These are phyloP conservation scores for Eimeria maxima DNA, from an alignment of 169 alveolate species.

Conservation along the genomic window DNA sequence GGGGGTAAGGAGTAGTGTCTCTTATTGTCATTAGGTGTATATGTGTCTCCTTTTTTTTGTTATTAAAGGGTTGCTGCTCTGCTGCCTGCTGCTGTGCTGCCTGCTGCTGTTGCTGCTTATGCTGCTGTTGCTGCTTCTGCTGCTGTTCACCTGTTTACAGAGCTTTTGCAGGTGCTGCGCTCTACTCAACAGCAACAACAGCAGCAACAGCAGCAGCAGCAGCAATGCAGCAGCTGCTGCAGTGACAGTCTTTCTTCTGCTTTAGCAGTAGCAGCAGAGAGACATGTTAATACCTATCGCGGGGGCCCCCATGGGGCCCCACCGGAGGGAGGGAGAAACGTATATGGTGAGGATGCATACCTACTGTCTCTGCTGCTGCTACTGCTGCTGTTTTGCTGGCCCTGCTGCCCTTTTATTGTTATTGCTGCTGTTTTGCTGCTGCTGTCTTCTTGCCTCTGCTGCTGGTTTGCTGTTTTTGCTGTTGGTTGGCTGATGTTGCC, in stretches of 20 bases:
- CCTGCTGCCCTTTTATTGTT: neutral
- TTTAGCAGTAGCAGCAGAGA: conserved; percentile 22
- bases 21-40: neutral
- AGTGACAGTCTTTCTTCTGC: neutral
- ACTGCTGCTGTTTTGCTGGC: neutral
- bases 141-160: neutral
- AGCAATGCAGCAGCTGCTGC: neutral
- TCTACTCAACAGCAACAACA: neutral
- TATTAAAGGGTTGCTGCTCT: neutral
- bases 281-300: neutral
- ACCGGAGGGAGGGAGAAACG: neutral
- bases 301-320: neutral
- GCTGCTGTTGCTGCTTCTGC: neutral
- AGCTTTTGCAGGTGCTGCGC: conserved; percentile 29
- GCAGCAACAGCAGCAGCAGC: neutral
- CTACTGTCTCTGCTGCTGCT: neutral
- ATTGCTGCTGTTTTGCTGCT: neutral
- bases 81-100: neutral
- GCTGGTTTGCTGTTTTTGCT: no score
- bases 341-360: neutral
- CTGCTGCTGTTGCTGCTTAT: neutral
- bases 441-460: neutral
- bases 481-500: neutral
- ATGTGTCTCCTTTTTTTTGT: neutral
- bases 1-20: neutral